Conservation (phyloP, 2,329 filamentous ascomycete species). For the Teratosphaeria epicoccoides region DNA sequence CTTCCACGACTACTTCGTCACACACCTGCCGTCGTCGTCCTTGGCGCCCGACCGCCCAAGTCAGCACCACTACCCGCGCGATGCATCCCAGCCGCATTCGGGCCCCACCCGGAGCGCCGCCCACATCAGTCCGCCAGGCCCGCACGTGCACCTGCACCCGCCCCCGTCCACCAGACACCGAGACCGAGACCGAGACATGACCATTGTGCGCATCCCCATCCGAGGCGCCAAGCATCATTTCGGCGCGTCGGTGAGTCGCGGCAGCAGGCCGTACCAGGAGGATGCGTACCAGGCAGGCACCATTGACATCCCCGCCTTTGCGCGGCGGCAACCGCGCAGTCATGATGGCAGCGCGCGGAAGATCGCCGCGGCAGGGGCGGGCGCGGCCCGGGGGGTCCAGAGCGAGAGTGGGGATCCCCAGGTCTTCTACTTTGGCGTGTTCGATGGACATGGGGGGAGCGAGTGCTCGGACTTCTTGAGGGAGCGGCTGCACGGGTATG, state of each 20-base stretch:
- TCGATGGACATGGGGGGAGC: conserved; percentile 86
- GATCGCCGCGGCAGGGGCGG: conserved; percentile 40
- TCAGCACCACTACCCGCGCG: conserved; percentile 71
- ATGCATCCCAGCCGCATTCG: conserved; percentile 71
- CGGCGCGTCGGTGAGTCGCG: conserved; percentile 66
- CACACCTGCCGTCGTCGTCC: conserved; percentile 85
- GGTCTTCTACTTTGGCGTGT: conserved; percentile 94
- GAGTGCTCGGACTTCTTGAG: conserved; percentile 81
- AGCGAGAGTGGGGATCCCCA: conserved; percentile 81
- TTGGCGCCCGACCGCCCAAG: conserved; percentile 65
- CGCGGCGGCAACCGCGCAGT: conserved; percentile 64
- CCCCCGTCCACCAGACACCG: no score
- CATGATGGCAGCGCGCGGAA: conserved; percentile 27
- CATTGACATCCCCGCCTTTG: conserved; percentile 85
- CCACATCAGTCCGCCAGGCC: conserved; percentile 24
- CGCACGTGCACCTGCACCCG: no score
- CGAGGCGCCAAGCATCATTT: conserved; percentile 94
- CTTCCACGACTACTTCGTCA: conserved; percentile 97
- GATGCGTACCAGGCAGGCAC: conserved; percentile 91
- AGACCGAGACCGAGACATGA: conserved; percentile 59
- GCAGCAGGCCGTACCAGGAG: conserved; percentile 81
- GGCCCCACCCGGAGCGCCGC: conserved; percentile 14
- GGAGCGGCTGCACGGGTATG: conserved; percentile 76
- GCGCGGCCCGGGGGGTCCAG: conserved; percentile 22
- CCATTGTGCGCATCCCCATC: conserved; percentile 87